Evolutionary conservation across 257 asterid species (phyloP).

Genomic region (Parsonsia alboflavescens): DNA sequence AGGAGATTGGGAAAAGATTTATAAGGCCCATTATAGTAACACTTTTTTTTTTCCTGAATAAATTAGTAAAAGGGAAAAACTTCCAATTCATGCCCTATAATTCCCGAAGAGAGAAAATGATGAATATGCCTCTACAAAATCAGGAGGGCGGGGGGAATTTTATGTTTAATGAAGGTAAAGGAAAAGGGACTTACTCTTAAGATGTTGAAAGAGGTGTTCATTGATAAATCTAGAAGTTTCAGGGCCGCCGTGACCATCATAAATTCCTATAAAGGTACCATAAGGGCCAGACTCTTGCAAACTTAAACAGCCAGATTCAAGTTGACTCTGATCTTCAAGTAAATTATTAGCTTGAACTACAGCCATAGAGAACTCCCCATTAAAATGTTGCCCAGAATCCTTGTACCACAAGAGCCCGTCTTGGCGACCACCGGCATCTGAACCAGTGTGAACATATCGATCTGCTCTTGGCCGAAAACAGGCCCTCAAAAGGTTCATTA

Average conservation of each 20-base stretch:
- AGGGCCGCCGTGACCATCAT: constrained; percentile 83
- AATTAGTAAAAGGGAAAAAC: background rate
- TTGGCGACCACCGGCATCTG: constrained; percentile 53
- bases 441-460: constrained; percentile 37
- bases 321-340: constrained; percentile 70
- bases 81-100: background rate
- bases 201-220: constrained; percentile 54
- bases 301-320: constrained; percentile 63
- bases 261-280: constrained; percentile 66
- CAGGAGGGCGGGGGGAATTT: background rate
- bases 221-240: constrained; percentile 64
- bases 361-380: constrained; percentile 78
- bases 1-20: background rate
- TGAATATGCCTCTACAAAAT: background rate
- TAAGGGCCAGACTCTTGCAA: constrained; percentile 52
- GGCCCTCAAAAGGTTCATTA: constrained; percentile 58
- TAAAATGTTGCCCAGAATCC: constrained; percentile 60
- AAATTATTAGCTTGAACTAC: constrained; percentile 74
- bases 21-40: background rate
- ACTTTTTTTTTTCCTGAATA: background rate
- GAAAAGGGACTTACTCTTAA: constrained; percentile 47
- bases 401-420: constrained; percentile 73
- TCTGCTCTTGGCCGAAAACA: constrained; percentile 57
- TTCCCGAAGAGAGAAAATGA: background rate
- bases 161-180: background rate